A percentile compares a stretch with the other conserved stretches of the same genome.
Conservation (phyloP, 2,329 filamentous ascomycete species). For the Sclerotinia spermophila region DNA sequence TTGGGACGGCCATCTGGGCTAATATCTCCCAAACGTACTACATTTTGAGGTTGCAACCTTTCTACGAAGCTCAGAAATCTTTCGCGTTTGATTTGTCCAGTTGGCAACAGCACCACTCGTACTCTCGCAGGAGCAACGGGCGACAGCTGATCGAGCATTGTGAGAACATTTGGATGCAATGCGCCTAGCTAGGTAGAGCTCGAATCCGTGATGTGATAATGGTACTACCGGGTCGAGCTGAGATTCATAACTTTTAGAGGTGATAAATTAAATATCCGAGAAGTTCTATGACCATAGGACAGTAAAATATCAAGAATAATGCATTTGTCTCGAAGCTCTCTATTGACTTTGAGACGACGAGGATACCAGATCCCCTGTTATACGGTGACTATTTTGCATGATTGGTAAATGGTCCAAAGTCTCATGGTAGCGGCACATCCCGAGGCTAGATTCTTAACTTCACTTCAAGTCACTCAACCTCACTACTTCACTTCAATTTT, state of each 20-base stretch:
- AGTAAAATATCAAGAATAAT: background rate
- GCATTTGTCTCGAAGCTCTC: constrained; percentile 1
- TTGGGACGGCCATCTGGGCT: constrained; percentile 80
- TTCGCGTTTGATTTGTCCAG: constrained; percentile 79
- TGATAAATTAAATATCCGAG: constrained; percentile 10
- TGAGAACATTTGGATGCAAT: constrained; percentile 48
- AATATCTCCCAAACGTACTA: constrained; percentile 81
- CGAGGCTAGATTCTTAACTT: constrained; percentile 11
- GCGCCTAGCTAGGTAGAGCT: constrained; percentile 27
- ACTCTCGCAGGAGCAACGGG: constrained; percentile 89
- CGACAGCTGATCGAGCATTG: constrained; percentile 86
- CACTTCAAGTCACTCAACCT: background rate
- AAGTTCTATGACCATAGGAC: background rate
- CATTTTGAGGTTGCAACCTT: constrained; percentile 72
- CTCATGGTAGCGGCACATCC: background rate
- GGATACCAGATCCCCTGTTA: constrained; percentile 18
- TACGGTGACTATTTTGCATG: constrained; percentile 15
- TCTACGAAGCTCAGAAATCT: constrained; percentile 77
- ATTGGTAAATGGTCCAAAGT: background rate
- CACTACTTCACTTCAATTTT: background rate
- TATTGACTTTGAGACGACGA: background rate
- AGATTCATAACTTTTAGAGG: constrained; percentile 1
- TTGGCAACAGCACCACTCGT: constrained; percentile 79
- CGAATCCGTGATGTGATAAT: background rate
- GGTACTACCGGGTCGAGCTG: background rate